Evolutionary conservation across 768 basidiomycete genomes (phyloP), one percentile per base, ranked within the genome.

Genomic region (Scleroderma citrinum): DNA sequence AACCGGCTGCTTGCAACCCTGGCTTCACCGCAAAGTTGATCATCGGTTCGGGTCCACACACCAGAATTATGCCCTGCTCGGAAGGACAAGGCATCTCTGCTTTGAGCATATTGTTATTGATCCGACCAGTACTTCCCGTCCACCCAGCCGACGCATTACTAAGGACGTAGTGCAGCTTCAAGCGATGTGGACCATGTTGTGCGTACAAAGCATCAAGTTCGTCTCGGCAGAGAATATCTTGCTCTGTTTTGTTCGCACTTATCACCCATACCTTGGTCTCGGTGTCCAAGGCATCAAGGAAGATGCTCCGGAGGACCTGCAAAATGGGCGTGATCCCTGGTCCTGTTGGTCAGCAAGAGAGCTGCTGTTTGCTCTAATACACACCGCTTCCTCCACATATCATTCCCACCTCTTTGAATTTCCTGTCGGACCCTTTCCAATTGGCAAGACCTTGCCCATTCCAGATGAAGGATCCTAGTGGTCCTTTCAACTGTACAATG

Each of bases 391-490:
- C 82, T 8, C 70, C 82, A 47, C 77, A 82, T 34, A 82, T 67
- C 70, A 83, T 67, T 1, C 77, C 78, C 13, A 83, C 55, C 17
- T 76, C 64, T 20, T 59, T 59, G 16, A 76, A 61, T 12, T 57
- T 58, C 17, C 60, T 59, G 44, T 67, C 55, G 2, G 61, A 48
- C 0, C 73, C 74, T 37, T 68, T 64, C 64, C 73, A 66, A 21
- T 51, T 53, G 12, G 70, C 71, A 8, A 60, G 47, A 0, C 75
- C 74, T 11, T 61, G 44, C 1, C 78, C 77, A 3, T 68, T 56
- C 76, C 77, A 83, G 19, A 70, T 58, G 56, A 83, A 83, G 6
- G 73, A 71, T 0, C 82, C 82, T 7, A 82, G 59, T 0, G 82
- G 82, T 0, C 82, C 82, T 56, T 82, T 82, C 44, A 82, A 52